phyloP scores from a whole-genome alignment of 2,329 filamentous ascomycete species.

The Colletotrichum viniferum region DNA sequence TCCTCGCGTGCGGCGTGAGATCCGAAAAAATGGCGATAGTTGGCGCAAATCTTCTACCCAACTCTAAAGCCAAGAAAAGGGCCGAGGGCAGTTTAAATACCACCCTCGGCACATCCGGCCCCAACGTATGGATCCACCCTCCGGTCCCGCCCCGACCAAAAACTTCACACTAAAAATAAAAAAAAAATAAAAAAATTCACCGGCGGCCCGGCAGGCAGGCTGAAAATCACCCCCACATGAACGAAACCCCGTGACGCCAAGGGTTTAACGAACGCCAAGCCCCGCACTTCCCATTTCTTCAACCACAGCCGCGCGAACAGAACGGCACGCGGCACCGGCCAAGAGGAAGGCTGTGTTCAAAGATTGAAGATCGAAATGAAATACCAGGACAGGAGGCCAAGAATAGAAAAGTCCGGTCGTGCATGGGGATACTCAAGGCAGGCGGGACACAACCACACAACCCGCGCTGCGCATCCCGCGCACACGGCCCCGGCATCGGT shows the following conservation, averaged over 20 bases:
- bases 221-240: neutral
- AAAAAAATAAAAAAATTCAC: neutral
- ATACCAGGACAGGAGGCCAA: fast-evolving
- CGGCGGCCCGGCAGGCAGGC: neutral
- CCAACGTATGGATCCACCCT: neutral
- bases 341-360: neutral
- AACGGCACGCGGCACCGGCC: neutral
- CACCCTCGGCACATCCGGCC: neutral
- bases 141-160: neutral
- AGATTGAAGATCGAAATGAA: neutral
- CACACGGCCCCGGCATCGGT: neutral
- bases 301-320: neutral
- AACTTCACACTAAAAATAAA: neutral
- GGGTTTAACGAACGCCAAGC: neutral
- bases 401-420: neutral
- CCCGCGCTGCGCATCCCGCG: neutral
- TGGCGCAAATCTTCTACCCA: too few relatives aligned
- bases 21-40: too few relatives aligned
- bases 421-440: neutral
- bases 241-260: neutral
- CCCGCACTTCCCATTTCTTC: neutral
- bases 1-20: too few relatives aligned
- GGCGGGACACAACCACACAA: neutral
- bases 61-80: neutral
- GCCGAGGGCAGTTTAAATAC: neutral